Base-by-base conservation (phyloP, 1,139 yeast species). In the Geotrichum candidum region DNA sequence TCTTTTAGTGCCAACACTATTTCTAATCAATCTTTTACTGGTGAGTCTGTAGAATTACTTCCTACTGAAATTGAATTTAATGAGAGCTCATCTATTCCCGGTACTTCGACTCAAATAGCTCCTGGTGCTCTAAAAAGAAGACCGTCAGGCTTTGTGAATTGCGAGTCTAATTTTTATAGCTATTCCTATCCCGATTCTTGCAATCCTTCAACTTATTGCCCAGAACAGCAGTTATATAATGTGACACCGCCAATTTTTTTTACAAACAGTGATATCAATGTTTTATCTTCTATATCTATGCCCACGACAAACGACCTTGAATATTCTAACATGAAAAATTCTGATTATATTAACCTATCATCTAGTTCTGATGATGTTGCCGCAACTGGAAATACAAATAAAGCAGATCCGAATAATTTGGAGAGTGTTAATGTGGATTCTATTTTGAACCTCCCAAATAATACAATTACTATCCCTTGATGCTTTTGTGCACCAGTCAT, bases 291-390 rank as follows among this genome's bases (percentile, higher is more conserved):
- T 23, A 25, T 22, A 23, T 46, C 57, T 11, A 31, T 41, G 29
- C 29, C 57, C 6, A 22, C 35, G 38, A 31, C 46, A 48, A 55
- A 53, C 31, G 57, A 55, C 31, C 29, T 46, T 55, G 57, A 55
- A 11, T 45, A 27, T 23, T 46, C 57, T 13, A 29, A 25, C 45
- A 46, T 29, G 15, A 55, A 46, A 29, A 46, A 48, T 38, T 31
- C 11, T 27, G 57, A 48, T 22, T 29, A 10, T 46, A 48, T 55
- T 46, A 55, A 55, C 57, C 45, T 29, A 11, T 46, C 50, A 46
- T 55, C 57, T 48, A 55, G 53, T 48, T 23, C 45, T 13, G 52
- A 46, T 15, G 4, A 15, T 15, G 22, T 3, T 6, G 4, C 15
- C 18, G 5, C 18, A 41, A 41, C 7, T 15, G 46, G 18, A 3